phyloP scores from a whole-genome alignment of 1,139 yeast species.

The Taphrina populina region DNA sequence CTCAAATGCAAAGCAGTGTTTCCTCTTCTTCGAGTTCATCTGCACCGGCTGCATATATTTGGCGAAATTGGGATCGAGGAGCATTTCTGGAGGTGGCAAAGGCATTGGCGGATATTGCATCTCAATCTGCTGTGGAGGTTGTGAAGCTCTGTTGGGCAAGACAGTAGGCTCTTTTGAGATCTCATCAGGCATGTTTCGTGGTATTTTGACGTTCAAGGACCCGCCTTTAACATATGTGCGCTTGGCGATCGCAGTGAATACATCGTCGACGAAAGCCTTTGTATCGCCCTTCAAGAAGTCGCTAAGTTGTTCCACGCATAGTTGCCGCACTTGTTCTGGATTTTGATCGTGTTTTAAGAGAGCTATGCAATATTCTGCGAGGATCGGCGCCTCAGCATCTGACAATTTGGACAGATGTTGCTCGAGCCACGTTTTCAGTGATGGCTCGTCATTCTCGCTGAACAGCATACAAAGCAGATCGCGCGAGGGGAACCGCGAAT shows the following conservation, averaged over 20 bases:
- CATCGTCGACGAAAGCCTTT: slow-evolving; percentile 43
- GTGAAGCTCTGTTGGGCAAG: background rate
- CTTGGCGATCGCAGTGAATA: slow-evolving; percentile 42
- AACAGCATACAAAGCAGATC: slow-evolving; percentile 5
- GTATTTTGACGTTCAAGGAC: slow-evolving; percentile 5
- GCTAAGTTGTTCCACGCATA: slow-evolving; percentile 46
- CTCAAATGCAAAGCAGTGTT: slow-evolving; percentile 33
- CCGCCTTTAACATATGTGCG: slow-evolving; percentile 21
- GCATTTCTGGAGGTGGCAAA: slow-evolving; percentile 7
- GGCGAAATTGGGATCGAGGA: slow-evolving; percentile 1
- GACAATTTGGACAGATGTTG: slow-evolving; percentile 41
- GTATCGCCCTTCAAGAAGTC: slow-evolving; percentile 44
- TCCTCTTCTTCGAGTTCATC: slow-evolving; percentile 10
- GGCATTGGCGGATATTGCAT: slow-evolving; percentile 13
- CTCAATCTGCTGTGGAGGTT: background rate
- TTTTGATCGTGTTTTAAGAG: slow-evolving; percentile 48
- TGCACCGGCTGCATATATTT: slow-evolving; percentile 4
- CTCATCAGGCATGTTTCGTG: background rate
- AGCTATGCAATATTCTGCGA: slow-evolving; percentile 52
- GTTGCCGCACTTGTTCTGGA: slow-evolving; percentile 44
- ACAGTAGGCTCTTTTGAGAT: background rate
- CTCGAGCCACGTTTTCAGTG: slow-evolving; percentile 48
- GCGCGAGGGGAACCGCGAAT: no score
- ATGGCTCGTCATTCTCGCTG: slow-evolving; percentile 31
- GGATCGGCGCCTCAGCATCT: slow-evolving; percentile 51